Base-by-base conservation (phyloP, 2,329 filamentous ascomycete genomes). In the Cordyceps tenuipes region DNA sequence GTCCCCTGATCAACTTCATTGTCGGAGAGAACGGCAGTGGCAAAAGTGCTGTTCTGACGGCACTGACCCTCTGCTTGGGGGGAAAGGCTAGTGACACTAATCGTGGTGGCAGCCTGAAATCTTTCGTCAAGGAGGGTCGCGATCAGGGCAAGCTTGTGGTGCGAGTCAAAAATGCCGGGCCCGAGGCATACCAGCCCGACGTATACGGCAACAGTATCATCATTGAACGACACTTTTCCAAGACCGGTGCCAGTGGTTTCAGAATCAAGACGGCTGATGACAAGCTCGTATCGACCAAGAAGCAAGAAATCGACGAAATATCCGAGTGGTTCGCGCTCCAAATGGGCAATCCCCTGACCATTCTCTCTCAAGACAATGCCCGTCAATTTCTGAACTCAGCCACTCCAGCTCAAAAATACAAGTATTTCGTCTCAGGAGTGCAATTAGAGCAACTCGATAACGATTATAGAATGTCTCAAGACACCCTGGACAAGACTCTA, bases 1-100 rank as follows among this genome's bases (percentile, higher is more conserved):
- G 94, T 0, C 94, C 94, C 0, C 78, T 97, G 43, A 95, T 99
- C 72, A 99, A 99, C 73, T 99, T 99, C 74, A 92, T 99, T 63
- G 92, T 97, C 59, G 94, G 94, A 17, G 91, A 96, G 72, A 99
- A 99, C 70, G 94, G 94, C 36, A 97, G 93, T 70, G 94, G 94
- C 41, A 99, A 99, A 77, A 99, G 94, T 71, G 94, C 94, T 3
- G 88, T 97, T 15, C 77, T 99, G 31, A 97, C 94, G 0, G 94
- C 91, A 5, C 84, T 99, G 64, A 96, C 91, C 0, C 80, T 99
- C 39, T 97, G 94, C 68, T 79, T 99, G n/a, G 94, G 94, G 62
- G 93, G 90, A 21, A 97, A 97, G 72, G 92, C 94, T 2, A 90
- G 90, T 59, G 85, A 90, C 17, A 97, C 94, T 4, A 97, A 97